A percentile compares a stretch with the other conserved stretches of the same genome.
Conservation (phyloP, 768 basidiomycete genomes). For the Leucocoprinus leucothites region DNA sequence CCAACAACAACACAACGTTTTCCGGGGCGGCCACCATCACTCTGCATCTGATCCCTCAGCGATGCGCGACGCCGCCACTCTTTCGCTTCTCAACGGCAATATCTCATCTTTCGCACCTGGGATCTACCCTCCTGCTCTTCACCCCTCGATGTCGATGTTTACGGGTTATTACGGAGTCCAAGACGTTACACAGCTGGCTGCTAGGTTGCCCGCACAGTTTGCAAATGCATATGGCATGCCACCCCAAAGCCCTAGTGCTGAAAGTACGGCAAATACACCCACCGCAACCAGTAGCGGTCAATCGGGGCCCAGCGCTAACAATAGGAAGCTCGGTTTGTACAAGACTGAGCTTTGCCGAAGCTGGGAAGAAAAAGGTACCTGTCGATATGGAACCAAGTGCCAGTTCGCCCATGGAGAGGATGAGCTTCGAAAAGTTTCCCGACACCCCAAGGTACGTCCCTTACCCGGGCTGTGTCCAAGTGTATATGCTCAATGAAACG, state of each 20-base stretch:
- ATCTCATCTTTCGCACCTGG: constrained; percentile 56
- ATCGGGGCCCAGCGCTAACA: constrained; percentile 83
- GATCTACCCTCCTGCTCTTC: constrained; percentile 53
- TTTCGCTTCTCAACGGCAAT: constrained; percentile 57
- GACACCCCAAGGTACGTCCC: constrained; percentile 78
- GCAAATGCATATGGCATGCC: constrained; percentile 43
- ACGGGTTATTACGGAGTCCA: constrained; percentile 62
- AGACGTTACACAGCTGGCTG: constrained; percentile 60
- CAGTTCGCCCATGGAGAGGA: constrained; percentile 94
- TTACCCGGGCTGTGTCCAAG: constrained; percentile 6
- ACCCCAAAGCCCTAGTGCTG: constrained; percentile 26
- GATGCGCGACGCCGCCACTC: constrained; percentile 65
- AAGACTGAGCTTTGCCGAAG: constrained; percentile 89
- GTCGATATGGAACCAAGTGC: constrained; percentile 85
- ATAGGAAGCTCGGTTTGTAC: constrained; percentile 86
- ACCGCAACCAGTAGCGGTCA: constrained; percentile 37
- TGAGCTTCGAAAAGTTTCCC: constrained; percentile 76
- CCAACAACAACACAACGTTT: constrained; percentile 75
- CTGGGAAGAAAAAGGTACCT: constrained; percentile 89
- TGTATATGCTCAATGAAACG: constrained; percentile 17
- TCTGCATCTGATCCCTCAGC: constrained; percentile 81
- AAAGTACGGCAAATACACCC: constrained; percentile 39
- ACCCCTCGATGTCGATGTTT: constrained; percentile 57
- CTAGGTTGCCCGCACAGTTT: constrained; percentile 65
- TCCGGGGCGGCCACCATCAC: constrained; percentile 75